Evolutionary conservation across 2,329 filamentous ascomycete genomes (phyloP), one percentile per base, ranked within the genome.

Genomic region (Penicillium carneum): DNA sequence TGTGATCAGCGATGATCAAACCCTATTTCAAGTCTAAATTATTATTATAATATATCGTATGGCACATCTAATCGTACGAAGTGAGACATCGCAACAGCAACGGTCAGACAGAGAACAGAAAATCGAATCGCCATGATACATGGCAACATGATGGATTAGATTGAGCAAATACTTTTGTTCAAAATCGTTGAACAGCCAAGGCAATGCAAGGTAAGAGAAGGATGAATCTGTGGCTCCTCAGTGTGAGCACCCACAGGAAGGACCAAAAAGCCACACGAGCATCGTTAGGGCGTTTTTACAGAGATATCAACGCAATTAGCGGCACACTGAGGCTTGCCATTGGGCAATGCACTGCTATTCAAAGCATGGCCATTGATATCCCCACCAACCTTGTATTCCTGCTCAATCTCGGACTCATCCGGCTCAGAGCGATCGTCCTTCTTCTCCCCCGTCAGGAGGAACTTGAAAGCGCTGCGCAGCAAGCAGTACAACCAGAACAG

Each of bases 321-420:
- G 47, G 14, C 31, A 29, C 14, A 4, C 20, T 29, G 42, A 12
- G 10, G 8, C 11, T 54, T 47, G 6, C 20, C 39, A 46, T 23
- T 54, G 5, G 31, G 31, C 4, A 23, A 26, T 29, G 18, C 29
- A 39, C 8, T 29, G 11, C 47, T 38, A 33, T 58, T 53, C 39
- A 20, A 34, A 26, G 18, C 16, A 34, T 61, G 48, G 5, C 23
- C 38, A 38, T 48, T 29, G 20, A 38, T 8, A 1, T 12, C 16
- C 12, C 20, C 48, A 16, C 18, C 20, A 34, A 14, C 11, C 12
- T 48, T 59, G 42, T 3, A 14, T 14, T 36, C 84, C 85, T 10
- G 86, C 90, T 29, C 78, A 87, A 77, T 94, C 2, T 61, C 66
- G 33, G 61, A 56, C 23, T 69, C 65, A 26, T 67, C 62, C 4